Conservation (phyloP, 2,329 filamentous ascomycete species). For the Penicillium fuscoglaucum region DNA sequence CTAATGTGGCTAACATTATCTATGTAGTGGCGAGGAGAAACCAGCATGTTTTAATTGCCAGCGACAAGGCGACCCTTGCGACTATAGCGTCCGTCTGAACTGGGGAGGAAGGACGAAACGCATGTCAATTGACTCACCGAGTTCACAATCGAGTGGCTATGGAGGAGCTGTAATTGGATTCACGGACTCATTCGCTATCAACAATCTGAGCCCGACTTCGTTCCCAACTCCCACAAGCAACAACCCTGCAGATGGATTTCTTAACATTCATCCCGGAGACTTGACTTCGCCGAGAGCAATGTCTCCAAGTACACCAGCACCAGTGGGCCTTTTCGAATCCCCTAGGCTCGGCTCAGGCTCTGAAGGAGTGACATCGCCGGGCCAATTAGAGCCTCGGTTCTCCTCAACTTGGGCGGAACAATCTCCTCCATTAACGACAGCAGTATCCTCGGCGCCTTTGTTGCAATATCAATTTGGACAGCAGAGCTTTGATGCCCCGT, state of each 20-base stretch:
- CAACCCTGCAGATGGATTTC: constrained; percentile 16
- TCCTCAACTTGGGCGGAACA: constrained; percentile 25
- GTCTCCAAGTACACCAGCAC: constrained; percentile 18
- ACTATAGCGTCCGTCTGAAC: constrained; percentile 78
- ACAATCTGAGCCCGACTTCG: constrained; percentile 10
- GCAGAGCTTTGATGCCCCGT: constrained; percentile 16
- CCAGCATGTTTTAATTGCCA: constrained; percentile 72
- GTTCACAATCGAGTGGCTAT: constrained; percentile 31
- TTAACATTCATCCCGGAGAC: constrained; percentile 12
- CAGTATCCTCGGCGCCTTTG: constrained; percentile 18
- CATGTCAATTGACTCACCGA: constrained; percentile 42
- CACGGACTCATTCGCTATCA: constrained; percentile 12
- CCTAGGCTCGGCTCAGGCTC: constrained; percentile 12
- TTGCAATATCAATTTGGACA: constrained; percentile 21
- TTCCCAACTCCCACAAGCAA: constrained; percentile 14
- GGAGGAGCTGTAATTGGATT: constrained; percentile 22
- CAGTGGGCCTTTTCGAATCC: constrained; percentile 19
- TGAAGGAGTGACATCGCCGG: constrained; percentile 14
- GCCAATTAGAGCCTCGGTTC: constrained; percentile 16
- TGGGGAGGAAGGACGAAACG: constrained; percentile 73
- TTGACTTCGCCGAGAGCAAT: constrained; percentile 17
- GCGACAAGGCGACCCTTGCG: constrained; percentile 70
- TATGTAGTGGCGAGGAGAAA: constrained; percentile 68
- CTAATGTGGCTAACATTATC: constrained; percentile 13
- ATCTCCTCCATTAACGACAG: constrained; percentile 16